Base-by-base conservation (phyloP, 2,329 filamentous ascomycete genomes). In the Aspergillus texensis region DNA sequence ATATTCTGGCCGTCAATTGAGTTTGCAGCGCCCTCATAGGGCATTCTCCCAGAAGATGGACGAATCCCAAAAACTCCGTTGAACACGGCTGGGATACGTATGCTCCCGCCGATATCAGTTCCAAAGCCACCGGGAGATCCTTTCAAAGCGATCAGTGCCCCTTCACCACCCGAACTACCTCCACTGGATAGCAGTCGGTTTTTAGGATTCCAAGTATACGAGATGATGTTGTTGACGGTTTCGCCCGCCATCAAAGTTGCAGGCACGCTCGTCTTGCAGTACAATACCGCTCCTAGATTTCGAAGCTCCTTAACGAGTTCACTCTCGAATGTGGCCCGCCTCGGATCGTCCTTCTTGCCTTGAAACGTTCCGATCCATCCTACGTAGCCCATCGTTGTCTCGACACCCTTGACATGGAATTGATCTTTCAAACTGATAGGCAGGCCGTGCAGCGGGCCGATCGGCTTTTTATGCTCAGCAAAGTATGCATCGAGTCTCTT, bases 341-440 rank as follows among this genome's bases (percentile, higher is more conserved):
- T 70, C 79, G 84, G 36, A 79, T 82, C 63, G 78, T 84, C 81
- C 63, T 82, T 82, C 48, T 81, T 76, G 57, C 85, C 87, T 74
- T 89, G 76, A 66, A 88, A 85, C 0, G 84, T 85, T 8, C 83
- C 84, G n/a, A 89, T 84, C 83, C 87, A 88, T n/a, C 87, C 86
- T 28, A 89, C 80, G 69, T 89, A 90, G 14, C 87, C 88, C 81
- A 89, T 89, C 72, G 77, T 88, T 74, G 66, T 85, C 63, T 86
- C 83, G 3, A 84, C 77, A 1, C 82, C 82, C 71, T 81, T 76
- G 6, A 82, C 73, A 55, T 81, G 79, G 62, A 83, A 82, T 62
- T 81, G 80, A 66, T 84, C 82, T 64, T 84, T 84, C 36, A 84
- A 66, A 55, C 80, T 88, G 34, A 89, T 76, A 3, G 88, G 88